phyloP scores from a whole-genome alignment of 305 asterid genomes.

The Fraxinus xanthoxyloides region DNA sequence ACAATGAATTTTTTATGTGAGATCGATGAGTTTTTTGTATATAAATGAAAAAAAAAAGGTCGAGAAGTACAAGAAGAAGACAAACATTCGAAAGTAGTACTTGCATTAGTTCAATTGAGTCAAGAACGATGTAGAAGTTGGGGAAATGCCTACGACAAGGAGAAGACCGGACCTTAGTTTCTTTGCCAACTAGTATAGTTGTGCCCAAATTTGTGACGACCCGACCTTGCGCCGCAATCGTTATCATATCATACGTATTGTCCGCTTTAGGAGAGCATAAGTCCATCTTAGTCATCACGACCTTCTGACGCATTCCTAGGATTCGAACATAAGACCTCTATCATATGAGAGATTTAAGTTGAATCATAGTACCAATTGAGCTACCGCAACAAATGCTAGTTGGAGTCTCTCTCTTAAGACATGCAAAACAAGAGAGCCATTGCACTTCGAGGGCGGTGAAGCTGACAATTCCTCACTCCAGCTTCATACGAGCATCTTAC shows the following conservation, averaged over 20 bases:
- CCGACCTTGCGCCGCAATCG: too few relatives aligned
- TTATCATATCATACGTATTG: too few relatives aligned
- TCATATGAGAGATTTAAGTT: too few relatives aligned
- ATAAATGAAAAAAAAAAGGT: too few relatives aligned
- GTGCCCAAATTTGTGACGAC: too few relatives aligned
- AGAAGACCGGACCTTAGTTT: background rate
- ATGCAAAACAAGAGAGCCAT: slow-evolving; percentile 3
- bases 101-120: background rate
- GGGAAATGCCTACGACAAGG: background rate
- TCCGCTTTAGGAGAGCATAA: too few relatives aligned
- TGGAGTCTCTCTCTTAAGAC: background rate
- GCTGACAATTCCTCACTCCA: background rate
- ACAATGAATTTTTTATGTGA: background rate
- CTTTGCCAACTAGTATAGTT: background rate
- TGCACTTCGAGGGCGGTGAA: background rate
- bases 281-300: too few relatives aligned
- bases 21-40: background rate
- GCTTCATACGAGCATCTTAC: background rate
- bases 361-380: too few relatives aligned
- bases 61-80: background rate
- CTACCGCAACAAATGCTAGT: background rate
- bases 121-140: background rate
- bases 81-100: background rate
- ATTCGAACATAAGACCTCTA: too few relatives aligned
- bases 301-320: too few relatives aligned